Evolutionary conservation across 2,329 filamentous ascomycete genomes (phyloP).

Genomic region (Fusarium odoratissimum): DNA sequence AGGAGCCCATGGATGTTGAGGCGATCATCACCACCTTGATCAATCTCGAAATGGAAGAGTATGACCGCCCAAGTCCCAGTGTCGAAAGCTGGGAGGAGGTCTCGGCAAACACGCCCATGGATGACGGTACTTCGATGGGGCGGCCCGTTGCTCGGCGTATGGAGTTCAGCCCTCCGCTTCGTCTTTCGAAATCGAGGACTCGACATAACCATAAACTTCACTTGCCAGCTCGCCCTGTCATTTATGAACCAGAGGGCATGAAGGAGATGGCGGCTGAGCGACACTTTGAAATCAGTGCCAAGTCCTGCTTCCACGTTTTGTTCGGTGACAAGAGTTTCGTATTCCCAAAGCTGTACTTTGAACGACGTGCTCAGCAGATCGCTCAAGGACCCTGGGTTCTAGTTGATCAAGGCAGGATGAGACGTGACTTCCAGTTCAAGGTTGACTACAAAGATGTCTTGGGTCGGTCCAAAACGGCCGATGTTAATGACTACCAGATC

Average conservation of each 20-base stretch:
- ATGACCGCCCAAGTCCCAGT: slow-evolving; percentile 72
- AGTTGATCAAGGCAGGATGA: slow-evolving; percentile 76
- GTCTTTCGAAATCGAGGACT: slow-evolving; percentile 48
- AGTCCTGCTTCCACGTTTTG: slow-evolving; percentile 93
- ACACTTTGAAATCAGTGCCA: slow-evolving; percentile 90
- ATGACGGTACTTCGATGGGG: slow-evolving; percentile 60
- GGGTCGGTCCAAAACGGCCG: slow-evolving; percentile 68
- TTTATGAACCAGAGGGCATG: slow-evolving; percentile 88
- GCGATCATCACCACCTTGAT: slow-evolving; percentile 78
- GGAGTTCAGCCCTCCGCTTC: slow-evolving; percentile 52
- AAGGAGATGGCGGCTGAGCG: slow-evolving; percentile 79
- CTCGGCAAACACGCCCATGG: slow-evolving; percentile 70
- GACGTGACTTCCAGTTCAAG: slow-evolving; percentile 83
- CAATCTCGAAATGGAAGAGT: slow-evolving; percentile 75
- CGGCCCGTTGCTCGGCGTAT: slow-evolving; percentile 49
- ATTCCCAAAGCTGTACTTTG: slow-evolving; percentile 90
- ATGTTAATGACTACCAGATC: slow-evolving; percentile 83
- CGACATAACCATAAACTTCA: slow-evolving; percentile 76
- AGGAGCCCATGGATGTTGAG: slow-evolving; percentile 75
- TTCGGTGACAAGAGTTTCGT: slow-evolving; percentile 97
- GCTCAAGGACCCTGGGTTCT: slow-evolving; percentile 87
- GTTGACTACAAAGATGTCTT: slow-evolving; percentile 75
- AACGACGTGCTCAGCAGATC: slow-evolving; percentile 81
- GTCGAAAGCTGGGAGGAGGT: slow-evolving; percentile 93
- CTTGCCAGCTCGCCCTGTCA: slow-evolving; percentile 81